These are phyloP conservation scores for Plectranthus barbatus DNA, from an alignment of 257 asterid genomes.

Conservation along the genomic window DNA sequence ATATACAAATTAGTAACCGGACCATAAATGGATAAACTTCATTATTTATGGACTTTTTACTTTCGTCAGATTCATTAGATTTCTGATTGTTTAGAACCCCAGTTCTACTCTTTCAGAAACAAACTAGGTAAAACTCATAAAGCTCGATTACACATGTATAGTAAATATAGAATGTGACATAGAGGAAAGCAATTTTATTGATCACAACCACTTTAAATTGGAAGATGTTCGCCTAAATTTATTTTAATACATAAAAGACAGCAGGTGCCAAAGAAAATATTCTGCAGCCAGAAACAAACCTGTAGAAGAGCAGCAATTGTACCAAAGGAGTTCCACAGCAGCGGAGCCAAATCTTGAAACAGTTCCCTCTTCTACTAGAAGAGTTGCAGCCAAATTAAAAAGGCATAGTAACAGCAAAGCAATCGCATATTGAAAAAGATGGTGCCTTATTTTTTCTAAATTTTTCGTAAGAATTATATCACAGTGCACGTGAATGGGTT, in stretches of 20 bases:
- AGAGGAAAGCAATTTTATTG: background rate
- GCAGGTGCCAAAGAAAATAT: background rate
- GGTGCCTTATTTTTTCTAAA: too few relatives aligned
- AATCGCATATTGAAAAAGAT: too few relatives aligned
- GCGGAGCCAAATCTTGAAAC: conserved; percentile 73
- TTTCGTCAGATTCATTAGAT: background rate
- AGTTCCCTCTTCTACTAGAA: conserved; percentile 55
- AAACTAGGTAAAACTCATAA: background rate
- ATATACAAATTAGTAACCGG: background rate
- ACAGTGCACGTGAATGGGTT: background rate
- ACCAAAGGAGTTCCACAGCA: conserved; percentile 81
- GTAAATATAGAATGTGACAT: background rate
- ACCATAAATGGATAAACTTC: background rate
- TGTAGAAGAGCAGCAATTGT: conserved; percentile 79
- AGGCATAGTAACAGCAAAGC: background rate
- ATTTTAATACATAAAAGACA: background rate
- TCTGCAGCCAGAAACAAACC: conserved; percentile 31
- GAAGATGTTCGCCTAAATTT: background rate
- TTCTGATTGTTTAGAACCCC: background rate
- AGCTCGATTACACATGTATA: background rate
- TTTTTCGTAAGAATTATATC: background rate
- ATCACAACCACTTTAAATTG: background rate
- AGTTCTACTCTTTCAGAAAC: background rate
- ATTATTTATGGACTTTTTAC: background rate
- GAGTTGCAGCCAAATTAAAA: conserved; percentile 4